Conservation (phyloP, 2,329 filamentous ascomycete species). For the Aaosphaeria arxii region DNA sequence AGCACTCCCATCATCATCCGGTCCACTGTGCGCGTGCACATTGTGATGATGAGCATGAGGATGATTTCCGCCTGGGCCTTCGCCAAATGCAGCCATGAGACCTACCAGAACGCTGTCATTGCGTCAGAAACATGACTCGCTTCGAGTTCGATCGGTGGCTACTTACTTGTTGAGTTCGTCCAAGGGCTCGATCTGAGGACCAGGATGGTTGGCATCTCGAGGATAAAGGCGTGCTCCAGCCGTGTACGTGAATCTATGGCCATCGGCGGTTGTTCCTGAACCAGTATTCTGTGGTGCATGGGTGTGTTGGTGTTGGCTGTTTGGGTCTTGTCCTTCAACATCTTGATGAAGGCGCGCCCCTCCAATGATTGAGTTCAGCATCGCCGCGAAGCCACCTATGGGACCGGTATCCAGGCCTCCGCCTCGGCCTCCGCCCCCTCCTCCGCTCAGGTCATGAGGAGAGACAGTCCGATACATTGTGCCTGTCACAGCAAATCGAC, state of each 20-base stretch:
- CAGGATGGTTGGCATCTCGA: conserved; percentile 51
- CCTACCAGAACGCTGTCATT: conserved; percentile 26
- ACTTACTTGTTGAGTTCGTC: conserved; percentile 48
- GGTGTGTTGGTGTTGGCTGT: conserved; percentile 13
- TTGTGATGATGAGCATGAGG: conserved; percentile 7
- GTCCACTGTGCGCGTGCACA: conserved; percentile 3
- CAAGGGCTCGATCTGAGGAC: conserved; percentile 45
- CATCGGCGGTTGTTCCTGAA: conserved; percentile 9
- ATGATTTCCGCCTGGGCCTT: conserved; percentile 15
- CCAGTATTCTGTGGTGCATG: conserved; percentile 5
- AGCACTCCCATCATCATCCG: not conserved
- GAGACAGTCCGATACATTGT: conserved; percentile 33
- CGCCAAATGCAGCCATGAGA: conserved; percentile 32
- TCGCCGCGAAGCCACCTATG: conserved; percentile 43
- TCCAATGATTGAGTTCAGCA: conserved; percentile 46
- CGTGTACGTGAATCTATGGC: conserved; percentile 28
- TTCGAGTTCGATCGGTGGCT: not conserved
- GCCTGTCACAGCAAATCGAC: conserved; percentile 32
- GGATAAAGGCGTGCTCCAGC: conserved; percentile 43
- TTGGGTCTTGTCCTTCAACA: conserved; percentile 6
- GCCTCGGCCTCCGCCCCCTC: conserved; percentile 10
- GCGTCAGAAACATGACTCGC: conserved; percentile 7
- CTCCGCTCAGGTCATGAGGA: conserved; percentile 14
- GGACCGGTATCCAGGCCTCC: conserved; percentile 10
- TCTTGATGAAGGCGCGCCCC: conserved; percentile 10